A percentile compares a stretch with the other conserved stretches of the same genome.
Conservation (phyloP, 1,284 basidiomycete genomes). For the Ustilago xerochloae region DNA sequence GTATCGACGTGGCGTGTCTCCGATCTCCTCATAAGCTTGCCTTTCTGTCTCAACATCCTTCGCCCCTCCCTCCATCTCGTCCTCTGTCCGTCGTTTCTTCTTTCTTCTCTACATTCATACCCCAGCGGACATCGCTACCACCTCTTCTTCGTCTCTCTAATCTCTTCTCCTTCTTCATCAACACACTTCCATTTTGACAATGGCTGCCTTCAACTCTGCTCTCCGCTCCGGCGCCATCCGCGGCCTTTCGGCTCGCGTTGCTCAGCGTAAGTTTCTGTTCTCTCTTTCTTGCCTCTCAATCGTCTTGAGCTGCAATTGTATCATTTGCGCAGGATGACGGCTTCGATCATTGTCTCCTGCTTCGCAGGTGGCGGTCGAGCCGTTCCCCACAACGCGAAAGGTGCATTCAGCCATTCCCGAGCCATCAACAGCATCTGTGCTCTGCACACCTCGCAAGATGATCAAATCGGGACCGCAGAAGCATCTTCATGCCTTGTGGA, state of each 20-base stretch:
- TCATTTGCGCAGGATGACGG: not conserved
- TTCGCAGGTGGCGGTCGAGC: not conserved
- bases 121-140: slow-evolving; percentile 10
- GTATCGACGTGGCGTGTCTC: slow-evolving; percentile 18
- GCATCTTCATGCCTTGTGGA: not conserved
- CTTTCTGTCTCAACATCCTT: not conserved
- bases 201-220: slow-evolving; percentile 49
- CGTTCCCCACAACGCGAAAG: not conserved
- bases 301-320: not conserved
- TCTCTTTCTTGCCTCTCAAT: not conserved
- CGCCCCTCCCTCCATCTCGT: not conserved
- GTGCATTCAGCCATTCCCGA: not conserved
- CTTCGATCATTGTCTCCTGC: not conserved
- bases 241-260: slow-evolving; percentile 44
- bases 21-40: slow-evolving; percentile 23
- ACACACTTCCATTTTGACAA: slow-evolving; percentile 10
- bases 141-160: not conserved
- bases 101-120: slow-evolving; percentile 13
- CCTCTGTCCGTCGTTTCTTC: slow-evolving; percentile 9
- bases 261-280: slow-evolving; percentile 39
- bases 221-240: slow-evolving; percentile 50
- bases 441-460: not conserved
- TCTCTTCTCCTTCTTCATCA: not conserved
- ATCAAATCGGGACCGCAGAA: not conserved
- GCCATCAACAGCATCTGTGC: not conserved